Percentiles rank a stretch among this genome's conserved stretches.
These are phyloP conservation scores for Colletotrichum limetticola DNA, from an alignment of 2,329 filamentous ascomycete species.

Conservation along the genomic window DNA sequence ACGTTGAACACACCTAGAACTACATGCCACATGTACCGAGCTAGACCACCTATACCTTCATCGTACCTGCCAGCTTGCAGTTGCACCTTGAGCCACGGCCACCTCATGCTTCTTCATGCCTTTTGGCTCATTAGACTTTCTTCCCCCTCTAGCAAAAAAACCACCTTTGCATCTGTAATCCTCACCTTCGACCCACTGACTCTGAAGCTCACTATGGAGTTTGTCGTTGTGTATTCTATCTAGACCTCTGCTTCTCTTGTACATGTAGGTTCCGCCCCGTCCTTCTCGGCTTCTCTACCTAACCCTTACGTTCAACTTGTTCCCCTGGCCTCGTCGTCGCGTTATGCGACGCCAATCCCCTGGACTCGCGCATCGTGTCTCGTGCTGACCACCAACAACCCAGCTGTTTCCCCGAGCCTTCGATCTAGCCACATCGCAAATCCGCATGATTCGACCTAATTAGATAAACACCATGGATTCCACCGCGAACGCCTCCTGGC, in stretches of 20 bases:
- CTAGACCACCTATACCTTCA: not conserved
- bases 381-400: slow-evolving; percentile 41
- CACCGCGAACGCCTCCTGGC: slow-evolving; percentile 50
- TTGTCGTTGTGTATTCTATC: slow-evolving; percentile 24
- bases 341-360: slow-evolving; percentile 24
- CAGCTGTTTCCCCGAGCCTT: slow-evolving; percentile 39
- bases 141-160: slow-evolving; percentile 12
- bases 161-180: slow-evolving; percentile 16
- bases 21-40: slow-evolving; percentile 21
- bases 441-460: slow-evolving; percentile 33
- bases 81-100: slow-evolving; percentile 16
- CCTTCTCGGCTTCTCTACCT: not conserved
- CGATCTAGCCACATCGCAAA: slow-evolving; percentile 22
- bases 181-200: slow-evolving; percentile 21
- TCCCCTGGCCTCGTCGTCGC: slow-evolving; percentile 8
- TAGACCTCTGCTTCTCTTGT: slow-evolving; percentile 32
- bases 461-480: slow-evolving; percentile 48
- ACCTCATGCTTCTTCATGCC: slow-evolving; percentile 15
- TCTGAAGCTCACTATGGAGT: slow-evolving; percentile 29
- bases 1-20: not conserved
- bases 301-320: not conserved
- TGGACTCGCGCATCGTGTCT: slow-evolving; percentile 26
- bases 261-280: slow-evolving; percentile 25
- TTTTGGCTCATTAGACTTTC: slow-evolving; percentile 22
- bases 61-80: slow-evolving; percentile 36